Conservation (phyloP, 805 yeast species). For the Pichia eremophila region DNA sequence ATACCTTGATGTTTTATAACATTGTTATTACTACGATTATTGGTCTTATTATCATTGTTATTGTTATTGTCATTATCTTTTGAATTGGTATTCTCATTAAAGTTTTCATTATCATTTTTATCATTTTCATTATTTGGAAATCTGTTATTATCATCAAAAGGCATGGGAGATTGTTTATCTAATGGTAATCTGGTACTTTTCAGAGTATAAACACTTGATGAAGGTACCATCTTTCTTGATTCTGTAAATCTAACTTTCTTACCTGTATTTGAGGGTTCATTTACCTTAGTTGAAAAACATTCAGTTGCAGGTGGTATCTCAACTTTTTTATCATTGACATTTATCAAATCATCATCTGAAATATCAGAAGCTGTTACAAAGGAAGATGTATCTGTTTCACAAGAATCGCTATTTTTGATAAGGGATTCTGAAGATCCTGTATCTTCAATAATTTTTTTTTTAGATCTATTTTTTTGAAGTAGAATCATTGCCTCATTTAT, state of each 20-base stretch:
- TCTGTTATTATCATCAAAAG: conserved; percentile 9
- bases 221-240: neutral
- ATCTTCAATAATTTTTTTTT: neutral
- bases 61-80: neutral
- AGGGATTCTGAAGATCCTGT: no score
- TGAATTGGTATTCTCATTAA: no score
- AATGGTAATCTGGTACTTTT: conserved; percentile 5
- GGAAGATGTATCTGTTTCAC: neutral
- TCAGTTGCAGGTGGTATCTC: neutral
- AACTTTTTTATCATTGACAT: neutral
- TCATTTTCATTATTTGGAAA: neutral
- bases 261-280: no score
- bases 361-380: conserved; percentile 1
- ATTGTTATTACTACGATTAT: neutral
- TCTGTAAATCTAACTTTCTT: neutral
- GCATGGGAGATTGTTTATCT: conserved; percentile 4
- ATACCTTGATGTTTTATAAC: neutral
- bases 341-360: neutral
- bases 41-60: neutral
- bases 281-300: no score
- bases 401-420: no score
- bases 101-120: neutral
- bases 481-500: conserved; percentile 3
- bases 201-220: conserved; percentile 4
- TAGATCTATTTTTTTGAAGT: neutral